These are phyloP conservation scores for Plantago major DNA, from an alignment of 257 asterid genomes.

Conservation along the genomic window DNA sequence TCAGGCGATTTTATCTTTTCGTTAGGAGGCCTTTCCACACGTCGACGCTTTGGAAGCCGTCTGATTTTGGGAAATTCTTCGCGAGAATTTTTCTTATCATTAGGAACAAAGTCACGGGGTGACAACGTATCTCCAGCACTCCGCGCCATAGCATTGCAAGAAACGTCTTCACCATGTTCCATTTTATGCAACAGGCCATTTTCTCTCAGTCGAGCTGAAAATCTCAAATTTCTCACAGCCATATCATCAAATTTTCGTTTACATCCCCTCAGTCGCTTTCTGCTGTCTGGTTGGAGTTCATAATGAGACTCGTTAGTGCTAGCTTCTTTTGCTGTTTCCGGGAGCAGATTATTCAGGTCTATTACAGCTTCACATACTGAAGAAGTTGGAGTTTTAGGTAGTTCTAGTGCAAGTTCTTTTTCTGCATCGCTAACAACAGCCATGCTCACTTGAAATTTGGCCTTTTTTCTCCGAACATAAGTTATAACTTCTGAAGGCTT, in stretches of 20 bases:
- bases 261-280: constrained; percentile 5
- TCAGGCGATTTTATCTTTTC: no score
- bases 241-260: constrained; percentile 9
- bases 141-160: not conserved
- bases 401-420: not conserved
- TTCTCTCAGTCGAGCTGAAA: no score
- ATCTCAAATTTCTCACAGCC: not conserved
- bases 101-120: not conserved
- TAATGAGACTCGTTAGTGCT: not conserved
- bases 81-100: constrained; percentile 6
- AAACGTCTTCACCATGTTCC: not conserved
- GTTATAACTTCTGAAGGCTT: not conserved
- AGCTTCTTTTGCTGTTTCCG: constrained; percentile 3
- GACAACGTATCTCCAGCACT: not conserved
- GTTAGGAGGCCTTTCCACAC: not conserved
- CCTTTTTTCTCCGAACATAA: constrained; percentile 19
- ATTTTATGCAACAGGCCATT: no score
- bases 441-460: not conserved
- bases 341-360: not conserved
- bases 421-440: not conserved
- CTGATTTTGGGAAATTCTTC: constrained; percentile 6
- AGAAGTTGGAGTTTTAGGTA: not conserved
- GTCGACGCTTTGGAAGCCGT: constrained; percentile 11
- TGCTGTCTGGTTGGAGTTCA: constrained; percentile 3
- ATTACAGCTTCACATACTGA: not conserved